Conservation (phyloP, 2,329 filamentous ascomycete genomes). For the Coccinonectria pachysandricola region DNA sequence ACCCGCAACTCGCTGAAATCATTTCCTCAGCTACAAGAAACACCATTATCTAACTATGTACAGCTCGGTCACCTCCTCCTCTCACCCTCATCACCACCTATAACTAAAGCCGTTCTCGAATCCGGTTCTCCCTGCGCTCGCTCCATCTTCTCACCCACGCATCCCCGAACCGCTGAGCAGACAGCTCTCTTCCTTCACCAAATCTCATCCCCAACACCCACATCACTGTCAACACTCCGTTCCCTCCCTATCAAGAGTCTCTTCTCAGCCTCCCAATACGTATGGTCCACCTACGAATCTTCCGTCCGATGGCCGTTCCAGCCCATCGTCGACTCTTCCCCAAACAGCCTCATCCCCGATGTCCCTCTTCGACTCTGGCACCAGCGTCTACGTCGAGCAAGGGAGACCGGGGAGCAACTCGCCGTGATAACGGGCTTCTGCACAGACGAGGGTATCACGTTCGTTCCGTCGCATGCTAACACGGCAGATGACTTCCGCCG, state of each 20-base stretch:
- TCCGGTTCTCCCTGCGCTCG: slow-evolving; percentile 47
- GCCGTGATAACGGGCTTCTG: slow-evolving; percentile 58
- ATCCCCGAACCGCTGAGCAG: slow-evolving; percentile 47
- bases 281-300: slow-evolving; percentile 34
- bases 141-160: slow-evolving; percentile 40
- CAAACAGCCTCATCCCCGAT: slow-evolving; percentile 38
- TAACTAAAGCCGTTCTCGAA: slow-evolving; percentile 45
- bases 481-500: slow-evolving; percentile 40
- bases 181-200: slow-evolving; percentile 22
- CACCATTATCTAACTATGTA: too few species aligned
- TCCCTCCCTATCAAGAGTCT: slow-evolving; percentile 40
- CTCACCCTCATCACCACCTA: slow-evolving; percentile 32
- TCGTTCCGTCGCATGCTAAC: slow-evolving; percentile 43
- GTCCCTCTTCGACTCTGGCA: slow-evolving; percentile 3
- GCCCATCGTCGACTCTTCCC: slow-evolving; percentile 46
- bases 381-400: slow-evolving; percentile 3
- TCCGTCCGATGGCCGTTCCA: slow-evolving; percentile 55
- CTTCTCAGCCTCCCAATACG: slow-evolving; percentile 31
- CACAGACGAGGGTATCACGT: slow-evolving; percentile 57
- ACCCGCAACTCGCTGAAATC: too few species aligned
- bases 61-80: slow-evolving; percentile 61
- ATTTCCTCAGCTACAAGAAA: too few species aligned
- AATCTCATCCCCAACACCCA: too few species aligned
- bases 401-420: slow-evolving; percentile 2
- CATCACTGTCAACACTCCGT: too few species aligned